Evolutionary conservation across 139 green algal genomes (phyloP).

Genomic region (Asterochloris erici): DNA sequence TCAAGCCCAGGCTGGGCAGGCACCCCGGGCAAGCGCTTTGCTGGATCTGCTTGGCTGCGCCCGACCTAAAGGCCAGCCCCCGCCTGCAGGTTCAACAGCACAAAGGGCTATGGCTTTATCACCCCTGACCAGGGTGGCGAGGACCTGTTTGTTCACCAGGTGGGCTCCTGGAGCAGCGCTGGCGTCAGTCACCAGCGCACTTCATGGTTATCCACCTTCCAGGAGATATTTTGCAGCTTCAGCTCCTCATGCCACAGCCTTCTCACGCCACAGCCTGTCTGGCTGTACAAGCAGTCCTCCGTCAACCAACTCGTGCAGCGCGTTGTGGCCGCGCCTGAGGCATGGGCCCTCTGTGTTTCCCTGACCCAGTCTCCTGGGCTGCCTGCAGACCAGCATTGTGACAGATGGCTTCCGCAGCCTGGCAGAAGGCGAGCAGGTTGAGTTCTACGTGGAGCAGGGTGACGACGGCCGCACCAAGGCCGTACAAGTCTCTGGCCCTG

Average conservation of each 20-base stretch:
- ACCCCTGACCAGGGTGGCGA: conserved; percentile 61
- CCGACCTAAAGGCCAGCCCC: too few relatives aligned
- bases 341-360: too few relatives aligned
- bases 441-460: conserved; percentile 66
- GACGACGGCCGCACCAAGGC: conserved; percentile 59
- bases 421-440: conserved; percentile 67
- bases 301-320: too few relatives aligned
- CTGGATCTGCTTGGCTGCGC: too few relatives aligned
- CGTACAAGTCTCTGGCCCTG: conserved; percentile 44
- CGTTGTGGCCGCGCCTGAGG: too few relatives aligned
- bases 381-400: conserved; percentile 58
- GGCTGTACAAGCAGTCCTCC: too few relatives aligned
- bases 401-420: conserved; percentile 77
- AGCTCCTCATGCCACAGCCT: too few relatives aligned
- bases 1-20: too few relatives aligned
- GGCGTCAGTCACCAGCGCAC: background rate
- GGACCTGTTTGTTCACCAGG: conserved; percentile 79
- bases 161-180: background rate
- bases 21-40: too few relatives aligned
- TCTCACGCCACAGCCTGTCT: too few relatives aligned
- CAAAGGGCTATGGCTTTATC: conserved; percentile 87
- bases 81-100: conserved; percentile 77
- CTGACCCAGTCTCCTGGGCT: background rate
- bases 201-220: too few relatives aligned
- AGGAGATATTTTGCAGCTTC: too few relatives aligned